Percentiles rank a stretch among this genome's conserved stretches.
These are phyloP conservation scores for Pythium diclinum DNA, from an alignment of 352 stramenopile genomes.

Conservation along the genomic window DNA sequence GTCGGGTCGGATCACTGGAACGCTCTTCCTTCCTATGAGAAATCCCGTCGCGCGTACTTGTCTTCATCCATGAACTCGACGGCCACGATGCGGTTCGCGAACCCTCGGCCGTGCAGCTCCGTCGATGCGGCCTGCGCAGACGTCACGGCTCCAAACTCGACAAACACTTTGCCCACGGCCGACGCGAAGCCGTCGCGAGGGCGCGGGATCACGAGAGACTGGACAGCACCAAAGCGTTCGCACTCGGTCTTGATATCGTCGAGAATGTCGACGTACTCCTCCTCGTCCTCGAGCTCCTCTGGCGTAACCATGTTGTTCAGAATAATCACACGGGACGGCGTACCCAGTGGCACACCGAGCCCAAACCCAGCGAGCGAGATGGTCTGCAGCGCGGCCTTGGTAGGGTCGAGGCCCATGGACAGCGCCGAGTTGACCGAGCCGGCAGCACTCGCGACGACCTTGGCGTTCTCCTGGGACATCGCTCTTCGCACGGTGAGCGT, in stretches of 20 bases:
- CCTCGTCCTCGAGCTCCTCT: slow-evolving; percentile 93
- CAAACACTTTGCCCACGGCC: slow-evolving; percentile 84
- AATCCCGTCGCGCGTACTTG: slow-evolving; percentile 82
- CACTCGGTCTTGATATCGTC: slow-evolving; percentile 97
- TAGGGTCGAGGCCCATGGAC: slow-evolving; percentile 66
- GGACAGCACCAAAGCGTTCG: slow-evolving; percentile 78
- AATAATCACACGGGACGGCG: slow-evolving; percentile 87
- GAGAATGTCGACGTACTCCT: slow-evolving; percentile 94
- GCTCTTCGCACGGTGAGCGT: slow-evolving; percentile 87
- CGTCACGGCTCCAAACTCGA: slow-evolving; percentile 89
- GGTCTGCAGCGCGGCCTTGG: slow-evolving; percentile 61
- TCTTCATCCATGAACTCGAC: slow-evolving; percentile 87
- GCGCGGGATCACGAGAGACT: slow-evolving; percentile 77
- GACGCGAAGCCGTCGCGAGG: slow-evolving; percentile 53
- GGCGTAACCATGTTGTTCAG: slow-evolving; percentile 98
- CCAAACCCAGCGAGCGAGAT: slow-evolving; percentile 55
- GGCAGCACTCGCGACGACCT: slow-evolving; percentile 56
- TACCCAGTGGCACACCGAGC: slow-evolving; percentile 49
- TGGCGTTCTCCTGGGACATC: slow-evolving; percentile 76
- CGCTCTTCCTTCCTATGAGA: slow-evolving; percentile 36
- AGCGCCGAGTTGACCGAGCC: slow-evolving; percentile 66
- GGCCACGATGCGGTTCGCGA: slow-evolving; percentile 91
- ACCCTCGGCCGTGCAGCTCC: slow-evolving; percentile 91
- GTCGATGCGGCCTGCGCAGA: slow-evolving; percentile 77
- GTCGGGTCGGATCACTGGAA: background rate